These are phyloP conservation scores for Clonostachys rosea DNA, from an alignment of 2,329 filamentous ascomycete species.

Conservation along the genomic window DNA sequence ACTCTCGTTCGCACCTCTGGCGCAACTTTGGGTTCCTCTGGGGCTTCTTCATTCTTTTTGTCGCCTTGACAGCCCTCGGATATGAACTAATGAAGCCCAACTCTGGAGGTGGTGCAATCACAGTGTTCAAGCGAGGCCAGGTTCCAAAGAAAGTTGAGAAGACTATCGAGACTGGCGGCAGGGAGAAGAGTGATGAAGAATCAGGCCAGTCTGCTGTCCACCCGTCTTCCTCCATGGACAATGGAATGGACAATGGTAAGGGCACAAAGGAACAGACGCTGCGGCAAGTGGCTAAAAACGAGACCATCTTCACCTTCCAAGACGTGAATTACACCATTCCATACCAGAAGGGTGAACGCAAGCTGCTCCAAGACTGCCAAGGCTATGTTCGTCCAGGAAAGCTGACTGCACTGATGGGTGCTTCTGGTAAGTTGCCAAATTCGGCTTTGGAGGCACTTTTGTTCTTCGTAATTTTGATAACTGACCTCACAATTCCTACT, in stretches of 20 bases:
- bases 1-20: slow-evolving; percentile 57
- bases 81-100: slow-evolving; percentile 63
- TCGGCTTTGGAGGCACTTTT: not conserved
- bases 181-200: slow-evolving; percentile 44
- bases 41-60: slow-evolving; percentile 70
- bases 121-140: slow-evolving; percentile 59
- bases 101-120: slow-evolving; percentile 53
- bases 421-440: slow-evolving; percentile 27
- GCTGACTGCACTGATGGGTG: slow-evolving; percentile 72
- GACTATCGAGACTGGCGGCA: slow-evolving; percentile 47
- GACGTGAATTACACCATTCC: slow-evolving; percentile 45
- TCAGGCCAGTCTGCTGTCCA: slow-evolving; percentile 10
- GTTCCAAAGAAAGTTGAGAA: slow-evolving; percentile 53
- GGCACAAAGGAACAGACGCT: slow-evolving; percentile 21
- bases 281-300: slow-evolving; percentile 54
- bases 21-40: slow-evolving; percentile 76
- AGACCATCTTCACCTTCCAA: slow-evolving; percentile 50
- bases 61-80: slow-evolving; percentile 65
- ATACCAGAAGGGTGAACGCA: slow-evolving; percentile 58
- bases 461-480: slow-evolving; percentile 1
- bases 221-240: slow-evolving; percentile 38
- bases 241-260: slow-evolving; percentile 46
- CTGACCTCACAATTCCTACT: slow-evolving; percentile 7
- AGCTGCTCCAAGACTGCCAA: slow-evolving; percentile 70
- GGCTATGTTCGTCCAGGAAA: slow-evolving; percentile 84